Base-by-base conservation (phyloP, 805 yeast genomes). In the Myxozyma kluyveri region DNA sequence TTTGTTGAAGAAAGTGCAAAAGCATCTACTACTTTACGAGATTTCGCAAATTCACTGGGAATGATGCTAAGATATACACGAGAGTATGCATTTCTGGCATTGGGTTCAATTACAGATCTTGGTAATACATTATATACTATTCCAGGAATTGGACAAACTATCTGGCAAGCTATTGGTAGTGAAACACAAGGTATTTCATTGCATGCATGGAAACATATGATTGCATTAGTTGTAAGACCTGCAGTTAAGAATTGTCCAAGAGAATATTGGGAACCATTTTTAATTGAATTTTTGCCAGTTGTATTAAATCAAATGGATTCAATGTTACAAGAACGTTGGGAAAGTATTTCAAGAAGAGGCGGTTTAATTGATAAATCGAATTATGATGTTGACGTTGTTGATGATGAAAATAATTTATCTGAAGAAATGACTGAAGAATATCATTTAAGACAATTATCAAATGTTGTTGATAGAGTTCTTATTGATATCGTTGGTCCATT, bases 391-490 rank as follows among this genome's bases (percentile, higher is more conserved):
- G 50, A 10, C 22, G 57, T 53, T 12, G 45, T 35, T 6, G 57
- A 51, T 26, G 68, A 75, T 14, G 70, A 66, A 4, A 29, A 29
- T 29, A 87, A 88, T 22, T 75, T 91, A 63, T 84, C 93, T n/a
- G 96, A 90, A 61, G 99, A 93, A 65, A 93, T 93, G 95, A 84
- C 93, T 86, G 97, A 91, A 61, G 99, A 93, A 66, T 96, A 91
- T 68, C 78, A 91, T 74, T 72, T 91, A 54, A 76, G 99, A 61
- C 98, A 93, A 67, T 77, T 93, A 36, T 90, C 98, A 0, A 95
- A 95, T 1, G 90, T 95, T 2, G 88, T 88, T 9, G 96, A 85
- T 48, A 75, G 97, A 53, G 75, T 90, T 64, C 69, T 93, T 57
- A 29, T 56, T 18, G 60, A 56, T 29, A 47, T 56, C 22, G 47